A percentile compares a stretch with the other conserved stretches of the same genome.
Conservation (phyloP, 1,139 yeast species). For the Geotrichum carabidarum region DNA sequence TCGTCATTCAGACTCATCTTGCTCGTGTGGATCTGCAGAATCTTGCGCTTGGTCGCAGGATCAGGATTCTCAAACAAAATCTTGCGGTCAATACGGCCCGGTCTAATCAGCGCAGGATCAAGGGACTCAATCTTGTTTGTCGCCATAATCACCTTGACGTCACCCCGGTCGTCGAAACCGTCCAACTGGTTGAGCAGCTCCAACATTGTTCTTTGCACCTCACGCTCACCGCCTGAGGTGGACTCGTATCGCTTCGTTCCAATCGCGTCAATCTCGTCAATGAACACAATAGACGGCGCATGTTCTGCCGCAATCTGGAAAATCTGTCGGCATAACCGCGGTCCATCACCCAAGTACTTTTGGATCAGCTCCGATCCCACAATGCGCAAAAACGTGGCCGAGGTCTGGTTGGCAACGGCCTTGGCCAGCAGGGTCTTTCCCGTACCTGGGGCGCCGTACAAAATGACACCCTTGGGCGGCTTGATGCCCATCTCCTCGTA, state of each 20-base stretch:
- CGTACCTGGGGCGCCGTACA: constrained; percentile 98
- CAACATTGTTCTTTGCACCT: constrained; percentile 97
- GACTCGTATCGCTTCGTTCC: constrained; percentile 97
- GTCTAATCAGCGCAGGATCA: constrained; percentile 97
- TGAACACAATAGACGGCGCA: constrained; percentile 96
- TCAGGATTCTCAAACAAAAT: constrained; percentile 96
- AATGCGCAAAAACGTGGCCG: constrained; percentile 92
- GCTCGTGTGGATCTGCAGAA: constrained; percentile 85
- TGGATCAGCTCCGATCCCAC: constrained; percentile 97
- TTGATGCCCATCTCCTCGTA: constrained; percentile 99
- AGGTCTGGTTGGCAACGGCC: constrained; percentile 97
- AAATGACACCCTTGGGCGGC: constrained; percentile 97
- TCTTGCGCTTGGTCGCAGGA: constrained; percentile 85
- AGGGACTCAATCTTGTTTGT: constrained; percentile 92
- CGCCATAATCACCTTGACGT: constrained; percentile 98
- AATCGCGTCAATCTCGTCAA: constrained; percentile 98
- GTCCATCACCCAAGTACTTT: constrained; percentile 97
- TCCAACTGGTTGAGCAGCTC: constrained; percentile 94
- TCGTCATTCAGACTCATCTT: constrained; percentile 89
- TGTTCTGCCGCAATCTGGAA: constrained; percentile 96
- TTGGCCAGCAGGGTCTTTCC: constrained; percentile 96
- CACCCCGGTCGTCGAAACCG: constrained; percentile 98
- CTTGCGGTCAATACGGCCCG: constrained; percentile 97
- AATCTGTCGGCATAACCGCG: constrained; percentile 87
- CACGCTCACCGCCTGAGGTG: constrained; percentile 94